These are phyloP conservation scores for Parathielavia hyrcaniae DNA, from an alignment of 495 filamentous ascomycete species.

Conservation along the genomic window DNA sequence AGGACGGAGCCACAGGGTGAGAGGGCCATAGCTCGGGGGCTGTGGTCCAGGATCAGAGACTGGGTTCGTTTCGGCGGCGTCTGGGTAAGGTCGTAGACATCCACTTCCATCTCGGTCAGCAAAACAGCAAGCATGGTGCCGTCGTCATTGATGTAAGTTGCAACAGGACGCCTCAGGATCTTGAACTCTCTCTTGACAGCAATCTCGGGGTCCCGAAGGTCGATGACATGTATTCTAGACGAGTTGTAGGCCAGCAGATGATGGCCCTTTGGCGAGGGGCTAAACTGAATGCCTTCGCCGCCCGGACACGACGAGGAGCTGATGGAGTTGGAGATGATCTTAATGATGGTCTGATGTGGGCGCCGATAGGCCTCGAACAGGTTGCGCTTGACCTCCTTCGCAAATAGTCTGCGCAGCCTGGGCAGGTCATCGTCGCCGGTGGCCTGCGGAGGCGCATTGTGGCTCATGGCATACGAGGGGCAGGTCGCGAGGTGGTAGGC, in stretches of 20 bases:
- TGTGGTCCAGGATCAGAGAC: conserved; percentile 67
- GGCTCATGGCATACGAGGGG: conserved; percentile 57
- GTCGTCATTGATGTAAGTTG: conserved; percentile 74
- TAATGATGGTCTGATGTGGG: conserved; percentile 63
- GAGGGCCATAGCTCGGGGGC: conserved; percentile 68
- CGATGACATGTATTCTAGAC: conserved; percentile 77
- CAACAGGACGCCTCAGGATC: conserved; percentile 67
- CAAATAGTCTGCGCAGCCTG: conserved; percentile 59
- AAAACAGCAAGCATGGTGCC: conserved; percentile 71
- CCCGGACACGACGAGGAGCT: conserved; percentile 76
- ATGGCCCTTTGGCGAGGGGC: conserved; percentile 66
- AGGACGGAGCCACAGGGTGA: conserved; percentile 76
- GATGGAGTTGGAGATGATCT: conserved; percentile 74
- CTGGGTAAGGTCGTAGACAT: conserved; percentile 65
- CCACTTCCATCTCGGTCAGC: conserved; percentile 71
- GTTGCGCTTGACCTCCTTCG: conserved; percentile 66
- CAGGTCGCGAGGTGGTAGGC: conserved; percentile 68
- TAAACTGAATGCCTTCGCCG: conserved; percentile 80
- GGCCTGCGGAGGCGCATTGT: conserved; percentile 36
- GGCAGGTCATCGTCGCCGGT: conserved; percentile 50
- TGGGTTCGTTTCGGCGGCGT: conserved; percentile 59
- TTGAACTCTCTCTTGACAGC: conserved; percentile 70
- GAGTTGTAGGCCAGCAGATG: conserved; percentile 75
- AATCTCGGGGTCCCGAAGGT: conserved; percentile 52
- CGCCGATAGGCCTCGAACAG: conserved; percentile 72